Evolutionary conservation across 1,284 basidiomycete genomes (phyloP), one percentile per base, ranked within the genome.

Genomic region (Ceratobasidium sp.): DNA sequence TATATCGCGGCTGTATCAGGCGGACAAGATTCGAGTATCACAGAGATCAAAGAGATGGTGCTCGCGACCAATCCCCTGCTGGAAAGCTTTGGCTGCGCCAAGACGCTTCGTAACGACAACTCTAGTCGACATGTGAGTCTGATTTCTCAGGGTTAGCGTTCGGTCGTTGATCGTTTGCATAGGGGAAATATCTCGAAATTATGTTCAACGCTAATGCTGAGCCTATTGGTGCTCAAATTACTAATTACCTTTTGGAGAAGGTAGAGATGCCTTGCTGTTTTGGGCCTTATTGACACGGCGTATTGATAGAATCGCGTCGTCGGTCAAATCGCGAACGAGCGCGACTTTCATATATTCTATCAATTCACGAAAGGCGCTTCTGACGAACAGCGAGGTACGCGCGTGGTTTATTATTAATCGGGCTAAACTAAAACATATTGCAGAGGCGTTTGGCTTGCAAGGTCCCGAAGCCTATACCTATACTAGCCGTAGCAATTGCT

Each of bases 11-110:
- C 94, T 6, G 97, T 99, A 1, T 95, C 94, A 44, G 93, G 93
- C 70, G 91, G 91, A 1, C 87, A 90, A 75, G 90, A 91, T 78
- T 89, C 86, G 77, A 90, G 88, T 76, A 98, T 99, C 75, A 93
- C 96, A 79, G 91, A 95, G 80, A 96, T 99, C 81, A 98, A 99
- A 84, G 96, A 99, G 79, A 99, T 99, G 97, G 97, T 99, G n/a
- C 84, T 99, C 51, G 97, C 97, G 9, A 99, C 97, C 18, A 99
- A 99, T 80, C 97, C 97, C 25, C 82, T 99, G 49, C 84, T 99
- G 75, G 97, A 99, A 82, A 96, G 94, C 82, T 99, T 99, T 77
- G 97, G 97, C 28, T 99, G 97, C 82, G 97, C 97, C 30, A 99
- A 99, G 84, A 99, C 97, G 18, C 85, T 99, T 74, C 87, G 97